Percentiles rank a stretch among this genome's conserved stretches.
phyloP scores from a whole-genome alignment of 2,329 filamentous ascomycete species.

The Nemania diffusa region DNA sequence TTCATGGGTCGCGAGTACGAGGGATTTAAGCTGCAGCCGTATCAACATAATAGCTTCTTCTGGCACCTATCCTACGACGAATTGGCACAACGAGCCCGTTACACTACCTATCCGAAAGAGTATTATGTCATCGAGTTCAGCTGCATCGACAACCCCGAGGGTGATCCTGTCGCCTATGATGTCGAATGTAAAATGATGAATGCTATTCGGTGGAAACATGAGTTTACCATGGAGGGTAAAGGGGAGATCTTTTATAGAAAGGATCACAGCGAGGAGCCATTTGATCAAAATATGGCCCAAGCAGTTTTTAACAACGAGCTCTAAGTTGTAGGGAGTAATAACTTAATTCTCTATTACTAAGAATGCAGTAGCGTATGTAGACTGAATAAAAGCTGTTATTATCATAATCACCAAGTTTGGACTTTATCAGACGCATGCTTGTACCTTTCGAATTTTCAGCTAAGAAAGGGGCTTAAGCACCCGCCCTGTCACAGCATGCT shows the following conservation, averaged over 20 bases:
- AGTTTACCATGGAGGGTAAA: neutral
- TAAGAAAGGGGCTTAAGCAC: too few species aligned
- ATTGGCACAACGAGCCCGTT: neutral
- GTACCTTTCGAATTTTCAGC: too few species aligned
- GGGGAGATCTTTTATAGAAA: neutral
- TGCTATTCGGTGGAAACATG: neutral
- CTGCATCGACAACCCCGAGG: neutral
- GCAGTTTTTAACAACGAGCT: neutral
- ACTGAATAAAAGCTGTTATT: too few species aligned
- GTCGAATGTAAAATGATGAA: neutral
- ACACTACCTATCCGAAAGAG: neutral
- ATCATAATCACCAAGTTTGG: too few species aligned
- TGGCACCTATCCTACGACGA: neutral
- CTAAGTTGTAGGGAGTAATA: too few species aligned
- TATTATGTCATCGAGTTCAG: neutral
- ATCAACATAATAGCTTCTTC: slow-evolving; percentile 1
- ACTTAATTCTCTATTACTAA: too few species aligned
- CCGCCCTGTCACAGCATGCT: too few species aligned
- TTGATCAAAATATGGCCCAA: neutral
- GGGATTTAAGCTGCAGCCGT: neutral
- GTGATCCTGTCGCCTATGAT: neutral
- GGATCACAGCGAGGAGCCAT: neutral
- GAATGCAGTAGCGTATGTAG: too few species aligned
- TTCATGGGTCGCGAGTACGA: neutral
- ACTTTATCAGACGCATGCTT: too few species aligned